phyloP scores from a whole-genome alignment of 2,329 filamentous ascomycete genomes.

The Aspergillus bombycis region DNA sequence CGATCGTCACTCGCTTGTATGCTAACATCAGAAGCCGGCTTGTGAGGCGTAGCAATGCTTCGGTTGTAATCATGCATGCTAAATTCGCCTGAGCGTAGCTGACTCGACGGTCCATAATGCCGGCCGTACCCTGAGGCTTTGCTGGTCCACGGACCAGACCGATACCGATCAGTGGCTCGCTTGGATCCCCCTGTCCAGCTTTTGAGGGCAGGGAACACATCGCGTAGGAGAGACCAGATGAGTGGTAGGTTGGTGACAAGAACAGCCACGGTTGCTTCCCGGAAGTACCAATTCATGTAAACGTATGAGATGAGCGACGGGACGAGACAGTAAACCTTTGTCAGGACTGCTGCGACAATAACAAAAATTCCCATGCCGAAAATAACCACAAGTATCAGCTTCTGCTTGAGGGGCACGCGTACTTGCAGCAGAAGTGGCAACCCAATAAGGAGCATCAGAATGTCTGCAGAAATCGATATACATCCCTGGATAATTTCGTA shows the following conservation, averaged over 20 bases:
- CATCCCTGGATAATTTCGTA: slow-evolving; percentile 51
- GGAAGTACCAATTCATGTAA: slow-evolving; percentile 54
- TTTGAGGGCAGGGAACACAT: slow-evolving; percentile 49
- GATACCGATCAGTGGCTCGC: slow-evolving; percentile 37
- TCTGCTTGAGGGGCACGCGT: slow-evolving; percentile 45
- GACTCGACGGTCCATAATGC: slow-evolving; percentile 33
- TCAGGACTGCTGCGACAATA: slow-evolving; percentile 54
- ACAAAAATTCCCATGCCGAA: slow-evolving; percentile 52
- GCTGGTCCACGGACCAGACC: slow-evolving; percentile 36
- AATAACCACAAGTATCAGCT: slow-evolving; percentile 46
- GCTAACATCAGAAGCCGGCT: slow-evolving; percentile 33
- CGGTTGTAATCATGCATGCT: slow-evolving; percentile 35
- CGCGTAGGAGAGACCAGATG: slow-evolving; percentile 55
- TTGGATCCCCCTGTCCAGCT: slow-evolving; percentile 45
- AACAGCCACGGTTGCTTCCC: slow-evolving; percentile 48
- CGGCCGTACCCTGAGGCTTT: slow-evolving; percentile 27
- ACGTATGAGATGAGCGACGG: slow-evolving; percentile 45
- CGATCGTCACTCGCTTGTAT: slow-evolving; percentile 32
- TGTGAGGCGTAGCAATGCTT: slow-evolving; percentile 31
- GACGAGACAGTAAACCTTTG: slow-evolving; percentile 53
- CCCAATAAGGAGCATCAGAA: slow-evolving; percentile 47
- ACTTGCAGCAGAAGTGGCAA: slow-evolving; percentile 48
- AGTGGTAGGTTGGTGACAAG: slow-evolving; percentile 57
- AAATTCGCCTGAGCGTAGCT: slow-evolving; percentile 32
- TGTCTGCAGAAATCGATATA: slow-evolving; percentile 50